Base-by-base conservation (phyloP, 2,329 filamentous ascomycete genomes). In the Bipolaris sorokiniana region DNA sequence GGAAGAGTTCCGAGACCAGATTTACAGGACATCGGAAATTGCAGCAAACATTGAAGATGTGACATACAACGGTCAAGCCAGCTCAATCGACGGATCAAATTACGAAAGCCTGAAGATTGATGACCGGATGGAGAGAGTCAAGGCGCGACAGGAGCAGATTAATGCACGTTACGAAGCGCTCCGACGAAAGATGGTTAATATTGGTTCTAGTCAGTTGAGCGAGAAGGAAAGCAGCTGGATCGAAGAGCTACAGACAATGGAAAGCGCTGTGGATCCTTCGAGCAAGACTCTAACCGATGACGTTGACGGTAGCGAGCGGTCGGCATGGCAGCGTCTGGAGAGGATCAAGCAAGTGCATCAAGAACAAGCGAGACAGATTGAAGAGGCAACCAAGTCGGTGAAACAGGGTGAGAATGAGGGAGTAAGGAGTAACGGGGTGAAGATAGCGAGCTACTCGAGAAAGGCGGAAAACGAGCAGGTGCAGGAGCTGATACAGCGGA, bases 31-130 rank as follows among this genome's bases (percentile, higher is more conserved):
- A 26, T 85, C 86, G 51, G 85, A 89, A 66, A 83, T 91, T 38
- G 86, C 86, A 69, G 79, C 81, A 37, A 85, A 86, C 64, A 86
- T 92, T 28, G 89, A 92, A 62, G 81, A 81, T 38, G 85, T 91
- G 56, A 86, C 84, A 5, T 86, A 86, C 3, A 82, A 83, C 41
- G 85, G 88, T 56, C 79, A 80, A 18, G 49, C 54, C 20, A 44
- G 44, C 20, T 63, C 65, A 5, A 78, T 81, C 31, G 79, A 80
- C 18, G 79, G 82, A 41, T 80, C 79, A 7, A 75, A 75, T 7
- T 75, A 78, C 10, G 84, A 82, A 55, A 83, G 84, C 48, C 80
- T 81, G 49, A 83, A 83, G 62, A 83, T 91, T 40, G 84, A 88
- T 55, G 77, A 82, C 23, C 83, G 88, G 9, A 78, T 90, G 36